These are phyloP conservation scores for Carallia brachiata DNA, from an alignment of 345 rosid genomes.

Conservation along the genomic window DNA sequence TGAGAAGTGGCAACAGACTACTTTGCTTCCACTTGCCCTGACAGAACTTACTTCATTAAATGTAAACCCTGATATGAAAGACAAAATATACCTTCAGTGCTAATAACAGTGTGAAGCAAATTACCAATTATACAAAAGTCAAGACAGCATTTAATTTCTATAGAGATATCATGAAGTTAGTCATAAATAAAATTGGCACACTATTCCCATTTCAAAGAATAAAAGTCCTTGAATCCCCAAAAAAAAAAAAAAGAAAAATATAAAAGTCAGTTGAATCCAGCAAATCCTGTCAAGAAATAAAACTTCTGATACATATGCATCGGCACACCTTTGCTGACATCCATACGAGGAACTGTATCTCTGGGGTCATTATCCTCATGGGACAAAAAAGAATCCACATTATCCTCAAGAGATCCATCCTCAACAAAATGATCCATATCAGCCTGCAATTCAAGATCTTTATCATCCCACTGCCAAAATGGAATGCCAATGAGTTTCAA, in stretches of 20 bases:
- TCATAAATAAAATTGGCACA: background rate
- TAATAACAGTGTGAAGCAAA: constrained; percentile 17
- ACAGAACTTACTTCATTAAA: constrained; percentile 66
- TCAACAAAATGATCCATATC: constrained; percentile 92
- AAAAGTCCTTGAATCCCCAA: too few relatives aligned
- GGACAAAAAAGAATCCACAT: constrained; percentile 95
- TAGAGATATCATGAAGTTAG: background rate
- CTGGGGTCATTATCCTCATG: constrained; percentile 84
- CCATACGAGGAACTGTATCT: constrained; percentile 79
- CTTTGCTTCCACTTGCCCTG: constrained; percentile 80
- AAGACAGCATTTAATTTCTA: background rate
- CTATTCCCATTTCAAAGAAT: too few relatives aligned
- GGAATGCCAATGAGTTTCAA: constrained; percentile 45
- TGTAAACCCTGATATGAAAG: constrained; percentile 55
- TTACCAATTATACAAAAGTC: background rate
- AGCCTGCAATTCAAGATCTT: constrained; percentile 82
- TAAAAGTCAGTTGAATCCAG: background rate
- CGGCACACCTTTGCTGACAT: constrained; percentile 63
- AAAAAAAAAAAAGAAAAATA: too few relatives aligned
- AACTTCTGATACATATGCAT: background rate
- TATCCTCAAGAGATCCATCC: constrained; percentile 92
- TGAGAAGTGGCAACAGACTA: constrained; percentile 86
- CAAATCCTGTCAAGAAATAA: background rate
- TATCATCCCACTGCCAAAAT: constrained; percentile 71
- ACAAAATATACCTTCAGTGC: constrained; percentile 9